Evolutionary conservation across 768 basidiomycete genomes (phyloP).

Genomic region (Mycena belliarum): DNA sequence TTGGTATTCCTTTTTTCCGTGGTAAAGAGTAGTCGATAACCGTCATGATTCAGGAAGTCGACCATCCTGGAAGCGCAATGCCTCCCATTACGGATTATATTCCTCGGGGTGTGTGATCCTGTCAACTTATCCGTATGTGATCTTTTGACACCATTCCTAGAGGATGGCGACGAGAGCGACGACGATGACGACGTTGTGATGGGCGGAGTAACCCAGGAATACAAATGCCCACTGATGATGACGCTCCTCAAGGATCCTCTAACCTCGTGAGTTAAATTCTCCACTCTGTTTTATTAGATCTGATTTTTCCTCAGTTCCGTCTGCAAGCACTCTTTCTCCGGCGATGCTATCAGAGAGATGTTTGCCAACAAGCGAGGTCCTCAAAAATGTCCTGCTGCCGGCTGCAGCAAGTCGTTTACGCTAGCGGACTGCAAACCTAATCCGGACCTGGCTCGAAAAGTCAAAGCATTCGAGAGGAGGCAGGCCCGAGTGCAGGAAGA

Average conservation of each 20-base stretch:
- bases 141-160: slow-evolving; percentile 38
- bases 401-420: slow-evolving; percentile 63
- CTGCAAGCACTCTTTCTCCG: slow-evolving; percentile 86
- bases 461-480: slow-evolving; percentile 59
- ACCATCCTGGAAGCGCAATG: slow-evolving; percentile 66
- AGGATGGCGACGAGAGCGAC: slow-evolving; percentile 79
- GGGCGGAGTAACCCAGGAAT: slow-evolving; percentile 82
- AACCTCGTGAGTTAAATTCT: slow-evolving; percentile 67
- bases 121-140: background rate
- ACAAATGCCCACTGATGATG: slow-evolving; percentile 82
- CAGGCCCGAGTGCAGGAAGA: slow-evolving; percentile 43
- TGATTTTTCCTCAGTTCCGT: slow-evolving; percentile 26
- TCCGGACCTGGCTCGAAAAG: slow-evolving; percentile 60
- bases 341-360: slow-evolving; percentile 64
- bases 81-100: slow-evolving; percentile 78
- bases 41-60: slow-evolving; percentile 52
- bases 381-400: slow-evolving; percentile 67
- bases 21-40: background rate
- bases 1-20: slow-evolving; percentile 34
- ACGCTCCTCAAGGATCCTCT: slow-evolving; percentile 68
- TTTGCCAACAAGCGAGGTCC: slow-evolving; percentile 42
- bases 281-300: background rate
- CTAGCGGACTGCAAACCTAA: slow-evolving; percentile 53
- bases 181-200: slow-evolving; percentile 89
- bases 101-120: slow-evolving; percentile 53